These are phyloP conservation scores for Termitomyces eurrhizus DNA, from an alignment of 768 basidiomycete species.

Conservation along the genomic window DNA sequence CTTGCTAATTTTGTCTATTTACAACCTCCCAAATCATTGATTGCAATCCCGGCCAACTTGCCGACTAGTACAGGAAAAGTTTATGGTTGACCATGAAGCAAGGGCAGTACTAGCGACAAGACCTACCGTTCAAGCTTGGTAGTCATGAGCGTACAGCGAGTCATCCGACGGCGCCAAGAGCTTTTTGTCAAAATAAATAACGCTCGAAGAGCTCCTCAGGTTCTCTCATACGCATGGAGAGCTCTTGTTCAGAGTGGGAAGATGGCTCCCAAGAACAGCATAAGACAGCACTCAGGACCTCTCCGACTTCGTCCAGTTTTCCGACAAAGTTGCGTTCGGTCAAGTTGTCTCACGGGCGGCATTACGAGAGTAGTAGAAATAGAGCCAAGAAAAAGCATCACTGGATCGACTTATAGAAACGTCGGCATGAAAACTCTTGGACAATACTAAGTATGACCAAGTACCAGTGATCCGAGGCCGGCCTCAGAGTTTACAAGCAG, in stretches of 20 bases:
- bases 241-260: background rate
- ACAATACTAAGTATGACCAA: no score
- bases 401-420: no score
- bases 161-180: background rate
- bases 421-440: no score
- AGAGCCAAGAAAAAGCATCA: no score
- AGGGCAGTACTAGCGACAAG: background rate
- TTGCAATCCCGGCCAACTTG: background rate
- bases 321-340: slow-evolving; percentile 1
- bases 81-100: background rate
- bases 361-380: no score
- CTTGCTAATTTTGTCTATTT: background rate
- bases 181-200: background rate
- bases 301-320: background rate
- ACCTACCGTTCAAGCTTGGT: slow-evolving; percentile 7
- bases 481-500: no score
- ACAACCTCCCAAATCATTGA: background rate
- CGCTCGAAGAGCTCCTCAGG: slow-evolving; percentile 1
- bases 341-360: background rate
- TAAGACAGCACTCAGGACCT: background rate
- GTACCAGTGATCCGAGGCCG: no score
- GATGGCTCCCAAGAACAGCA: background rate
- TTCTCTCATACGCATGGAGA: no score
- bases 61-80: background rate
- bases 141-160: background rate